phyloP scores from a whole-genome alignment of 2,329 filamentous ascomycete genomes.

The Ceratocystis ficicola region DNA sequence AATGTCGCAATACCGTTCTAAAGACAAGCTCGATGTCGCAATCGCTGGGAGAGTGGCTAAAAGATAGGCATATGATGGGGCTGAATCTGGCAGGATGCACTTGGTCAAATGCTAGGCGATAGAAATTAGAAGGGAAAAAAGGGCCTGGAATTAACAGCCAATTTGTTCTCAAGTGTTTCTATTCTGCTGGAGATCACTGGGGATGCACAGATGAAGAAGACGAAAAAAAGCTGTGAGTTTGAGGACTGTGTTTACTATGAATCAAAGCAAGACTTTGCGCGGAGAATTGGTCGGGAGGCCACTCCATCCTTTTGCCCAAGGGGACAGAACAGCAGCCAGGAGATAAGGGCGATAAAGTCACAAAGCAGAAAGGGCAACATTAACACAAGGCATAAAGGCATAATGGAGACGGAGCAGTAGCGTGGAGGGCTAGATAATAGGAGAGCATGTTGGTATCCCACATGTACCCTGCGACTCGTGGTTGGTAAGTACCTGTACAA shows the following conservation, averaged over 20 bases:
- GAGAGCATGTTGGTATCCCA: neutral
- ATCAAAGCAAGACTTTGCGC: neutral
- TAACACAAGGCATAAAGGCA: neutral
- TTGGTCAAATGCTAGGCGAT: constrained; percentile 4
- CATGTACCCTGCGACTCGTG: neutral
- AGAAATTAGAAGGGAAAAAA: neutral
- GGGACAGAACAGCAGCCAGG: neutral
- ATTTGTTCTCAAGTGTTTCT: neutral
- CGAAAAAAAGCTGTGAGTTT: neutral
- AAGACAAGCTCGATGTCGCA: constrained; percentile 20
- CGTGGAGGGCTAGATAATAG: neutral
- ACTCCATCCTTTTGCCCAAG: neutral
- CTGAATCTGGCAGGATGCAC: constrained; percentile 11
- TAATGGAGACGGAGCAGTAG: no score
- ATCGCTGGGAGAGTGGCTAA: constrained; percentile 11
- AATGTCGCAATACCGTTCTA: constrained; percentile 12
- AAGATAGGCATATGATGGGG: constrained; percentile 20
- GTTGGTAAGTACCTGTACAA: neutral
- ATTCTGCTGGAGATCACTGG: neutral
- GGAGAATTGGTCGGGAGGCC: neutral
- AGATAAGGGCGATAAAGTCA: constrained; percentile 3
- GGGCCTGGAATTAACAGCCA: neutral
- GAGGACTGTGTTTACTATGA: neutral
- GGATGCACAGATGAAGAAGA: neutral
- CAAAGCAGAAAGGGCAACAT: neutral